Percentiles rank a stretch among this genome's conserved stretches.
Conservation (phyloP, 768 basidiomycete genomes). For the Psilocybe tampanensis region DNA sequence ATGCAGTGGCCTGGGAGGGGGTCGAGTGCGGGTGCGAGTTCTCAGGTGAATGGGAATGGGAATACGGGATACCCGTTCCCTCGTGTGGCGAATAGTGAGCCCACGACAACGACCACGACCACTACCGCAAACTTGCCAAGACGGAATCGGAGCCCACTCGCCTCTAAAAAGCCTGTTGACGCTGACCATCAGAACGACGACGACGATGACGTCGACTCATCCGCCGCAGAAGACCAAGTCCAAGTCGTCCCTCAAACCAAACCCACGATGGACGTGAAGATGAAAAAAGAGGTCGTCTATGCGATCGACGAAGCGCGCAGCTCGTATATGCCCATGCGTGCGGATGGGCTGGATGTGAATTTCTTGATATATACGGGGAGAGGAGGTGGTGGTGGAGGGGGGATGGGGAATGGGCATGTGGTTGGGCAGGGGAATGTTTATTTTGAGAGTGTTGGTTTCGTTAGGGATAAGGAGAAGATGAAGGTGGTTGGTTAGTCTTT, state of each 20-base stretch:
- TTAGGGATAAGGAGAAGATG: neutral
- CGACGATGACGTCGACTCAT: neutral
- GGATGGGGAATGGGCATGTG: neutral
- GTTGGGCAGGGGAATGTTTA: conserved; percentile 29
- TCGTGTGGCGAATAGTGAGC: neutral
- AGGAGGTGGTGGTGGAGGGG: neutral
- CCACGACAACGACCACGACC: neutral
- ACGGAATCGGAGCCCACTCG: conserved; percentile 1
- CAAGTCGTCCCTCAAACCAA: too few relatives aligned
- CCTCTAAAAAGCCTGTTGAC: neutral
- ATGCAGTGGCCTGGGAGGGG: neutral
- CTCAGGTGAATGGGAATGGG: neutral
- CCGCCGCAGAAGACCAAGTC: neutral
- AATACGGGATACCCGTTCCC: conserved; percentile 25
- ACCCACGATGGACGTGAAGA: too few relatives aligned
- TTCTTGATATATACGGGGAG: neutral
- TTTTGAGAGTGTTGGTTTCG: conserved; percentile 29
- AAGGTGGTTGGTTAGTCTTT: conserved; percentile 8
- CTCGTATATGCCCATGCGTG: conserved; percentile 33
- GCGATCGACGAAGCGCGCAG: conserved; percentile 18
- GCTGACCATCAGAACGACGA: neutral
- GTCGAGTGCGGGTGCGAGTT: neutral
- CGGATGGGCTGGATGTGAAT: conserved; percentile 12
- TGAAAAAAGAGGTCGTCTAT: neutral
- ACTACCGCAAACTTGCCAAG: neutral